Base-by-base conservation (phyloP, 768 basidiomycete species). In the Kwoniella botswanensis region DNA sequence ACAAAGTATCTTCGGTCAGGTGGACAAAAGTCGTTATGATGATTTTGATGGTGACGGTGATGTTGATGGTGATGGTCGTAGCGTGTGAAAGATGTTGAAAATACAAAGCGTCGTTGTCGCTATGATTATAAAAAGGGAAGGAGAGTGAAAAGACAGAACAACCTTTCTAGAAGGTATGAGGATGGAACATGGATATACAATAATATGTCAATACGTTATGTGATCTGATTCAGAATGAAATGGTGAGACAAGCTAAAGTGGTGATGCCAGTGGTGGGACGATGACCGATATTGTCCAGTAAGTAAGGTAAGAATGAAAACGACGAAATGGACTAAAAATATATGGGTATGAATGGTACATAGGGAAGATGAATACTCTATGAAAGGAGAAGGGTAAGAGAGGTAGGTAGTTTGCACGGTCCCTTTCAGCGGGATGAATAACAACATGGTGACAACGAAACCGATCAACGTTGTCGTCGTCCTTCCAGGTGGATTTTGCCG, bases 61-160 rank as follows among this genome's bases (percentile, higher is more conserved):
- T 26, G 26, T 4, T 55, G 22, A 58, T 26, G 26, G 26, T 55
- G 22, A n/a, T 55, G 46, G 46, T 58, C 57, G 59, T 61, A 61
- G 42, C 59, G 59, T 61, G 59, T 61, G 59, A 61, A 61, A 4
- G 24, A 9, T 21, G 12, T 21, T 21, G 24, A n/a, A 21, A 22
- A 55, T 17, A n/a, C 10, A 43, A n/a, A 61, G 59, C 59, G 59
- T 61, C 59, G 35, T 59, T 26, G 59, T 61, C 42, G 59, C 42
- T 44, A n/a, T 61, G 35, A 6, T 26, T 15, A n/a, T 0, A 55
- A 21, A 21, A 55, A 24, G 11, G n/a, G 24, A 55, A 21, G 21
- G 54, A 55, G 2, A 24, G 24, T 22, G 21, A 55, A 55, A 55
- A 1, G 6, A 50, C 12, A 50, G 13, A 17, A 50, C 18, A 50